Conservation (phyloP, 2,329 filamentous ascomycete species). For the Tolypocladium pustulatum region DNA sequence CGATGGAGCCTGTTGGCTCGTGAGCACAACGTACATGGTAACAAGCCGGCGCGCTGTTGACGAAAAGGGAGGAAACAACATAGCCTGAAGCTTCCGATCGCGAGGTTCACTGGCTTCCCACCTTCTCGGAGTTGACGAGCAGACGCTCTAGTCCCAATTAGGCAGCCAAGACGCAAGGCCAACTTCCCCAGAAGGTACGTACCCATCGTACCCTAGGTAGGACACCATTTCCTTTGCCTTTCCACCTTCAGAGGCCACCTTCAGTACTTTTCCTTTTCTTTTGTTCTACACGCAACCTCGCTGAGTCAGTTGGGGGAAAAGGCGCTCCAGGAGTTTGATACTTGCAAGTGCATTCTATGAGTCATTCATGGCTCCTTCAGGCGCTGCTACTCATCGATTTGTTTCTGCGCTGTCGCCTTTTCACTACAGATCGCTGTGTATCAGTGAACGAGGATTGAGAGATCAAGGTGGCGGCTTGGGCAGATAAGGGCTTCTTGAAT, state of each 20-base stretch:
- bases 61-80: not conserved
- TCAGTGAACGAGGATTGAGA: not conserved
- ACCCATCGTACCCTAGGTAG: too few species aligned
- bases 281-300: not conserved
- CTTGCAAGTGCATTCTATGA: not conserved
- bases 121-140: not conserved
- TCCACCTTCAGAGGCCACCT: not conserved
- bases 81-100: not conserved
- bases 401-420: not conserved
- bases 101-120: not conserved
- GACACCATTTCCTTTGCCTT: not conserved
- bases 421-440: not conserved
- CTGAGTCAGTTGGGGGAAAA: not conserved
- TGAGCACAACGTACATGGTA: slow-evolving; percentile 2
- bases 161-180: slow-evolving; percentile 19
- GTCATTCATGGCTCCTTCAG: not conserved
- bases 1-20: slow-evolving; percentile 5
- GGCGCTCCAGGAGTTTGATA: not conserved
- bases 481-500: too few species aligned
- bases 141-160: slow-evolving; percentile 14
- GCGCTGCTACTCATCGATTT: not conserved
- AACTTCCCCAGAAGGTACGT: not conserved
- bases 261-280: not conserved
- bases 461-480: not conserved
- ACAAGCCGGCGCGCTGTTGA: not conserved